phyloP scores from a whole-genome alignment of 2,329 filamentous ascomycete genomes.

The Cercospora brassicicola region DNA sequence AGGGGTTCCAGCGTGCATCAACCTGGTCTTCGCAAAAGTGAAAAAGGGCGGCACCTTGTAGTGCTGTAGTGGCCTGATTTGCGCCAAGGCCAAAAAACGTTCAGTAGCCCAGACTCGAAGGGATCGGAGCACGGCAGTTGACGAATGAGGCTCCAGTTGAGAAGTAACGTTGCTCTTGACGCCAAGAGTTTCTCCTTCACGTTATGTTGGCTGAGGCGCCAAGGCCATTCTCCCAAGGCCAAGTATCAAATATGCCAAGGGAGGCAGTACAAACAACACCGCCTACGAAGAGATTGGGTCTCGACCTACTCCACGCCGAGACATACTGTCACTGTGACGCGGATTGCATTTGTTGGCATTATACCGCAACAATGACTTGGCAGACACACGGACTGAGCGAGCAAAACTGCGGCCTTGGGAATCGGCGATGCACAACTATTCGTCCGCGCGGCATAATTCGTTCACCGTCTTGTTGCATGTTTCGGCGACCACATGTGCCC shows the following conservation, averaged over 20 bases:
- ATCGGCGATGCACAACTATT: background rate
- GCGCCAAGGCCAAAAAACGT: background rate
- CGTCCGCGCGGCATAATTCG: background rate
- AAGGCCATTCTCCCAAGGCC: background rate
- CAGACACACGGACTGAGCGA: background rate
- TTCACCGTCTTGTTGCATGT: background rate
- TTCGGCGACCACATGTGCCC: background rate
- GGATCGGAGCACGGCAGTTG: background rate
- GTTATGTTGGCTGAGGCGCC: background rate
- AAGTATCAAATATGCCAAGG: background rate
- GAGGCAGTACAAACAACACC: background rate
- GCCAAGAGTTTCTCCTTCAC: background rate
- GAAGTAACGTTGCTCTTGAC: background rate
- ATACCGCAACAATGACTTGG: background rate
- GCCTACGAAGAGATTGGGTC: background rate
- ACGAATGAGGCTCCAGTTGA: background rate
- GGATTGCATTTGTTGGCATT: background rate
- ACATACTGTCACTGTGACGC: background rate
- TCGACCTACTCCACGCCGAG: background rate
- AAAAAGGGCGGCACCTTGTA: background rate
- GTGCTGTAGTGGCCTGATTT: background rate
- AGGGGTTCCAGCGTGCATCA: background rate
- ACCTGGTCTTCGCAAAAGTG: background rate
- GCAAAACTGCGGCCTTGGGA: background rate
- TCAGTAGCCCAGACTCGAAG: background rate